These are phyloP conservation scores for Podaxis sp. DNA, from an alignment of 768 basidiomycete species.

Conservation along the genomic window DNA sequence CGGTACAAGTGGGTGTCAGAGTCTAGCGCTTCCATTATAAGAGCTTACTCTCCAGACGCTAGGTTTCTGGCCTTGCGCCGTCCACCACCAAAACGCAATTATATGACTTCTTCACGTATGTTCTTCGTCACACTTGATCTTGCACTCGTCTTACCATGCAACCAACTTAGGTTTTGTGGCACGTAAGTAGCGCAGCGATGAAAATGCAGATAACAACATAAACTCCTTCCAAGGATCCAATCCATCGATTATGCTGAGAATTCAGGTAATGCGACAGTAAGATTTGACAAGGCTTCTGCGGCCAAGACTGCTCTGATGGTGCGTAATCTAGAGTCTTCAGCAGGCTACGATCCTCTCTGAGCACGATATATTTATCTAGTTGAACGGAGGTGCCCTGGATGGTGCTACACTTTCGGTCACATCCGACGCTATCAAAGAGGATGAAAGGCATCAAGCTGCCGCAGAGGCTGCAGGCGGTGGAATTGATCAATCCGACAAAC, in stretches of 20 bases:
- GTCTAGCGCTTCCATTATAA: not conserved
- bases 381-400: conserved; percentile 78
- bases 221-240: conserved; percentile 47
- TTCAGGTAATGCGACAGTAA: conserved; percentile 55
- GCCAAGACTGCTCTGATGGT: conserved; percentile 88
- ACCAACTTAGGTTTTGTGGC: conserved; percentile 75
- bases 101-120: conserved; percentile 80
- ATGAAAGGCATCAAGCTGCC: conserved; percentile 45
- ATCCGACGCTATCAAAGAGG: conserved; percentile 61
- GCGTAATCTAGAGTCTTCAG: conserved; percentile 3
- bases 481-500: conserved; percentile 89
- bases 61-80: conserved; percentile 75
- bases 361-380: conserved; percentile 31
- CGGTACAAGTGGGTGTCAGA: conserved; percentile 42
- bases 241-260: conserved; percentile 54
- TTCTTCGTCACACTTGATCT: conserved; percentile 16
- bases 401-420: conserved; percentile 68
- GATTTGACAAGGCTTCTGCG: conserved; percentile 82
- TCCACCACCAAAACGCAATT: conserved; percentile 68
- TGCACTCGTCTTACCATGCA: conserved; percentile 8
- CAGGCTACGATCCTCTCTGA: not conserved
- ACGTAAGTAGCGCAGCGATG: conserved; percentile 43
- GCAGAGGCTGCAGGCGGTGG: conserved; percentile 27
- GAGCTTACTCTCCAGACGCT: not conserved
- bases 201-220: not conserved